Evolutionary conservation across 192 early-diverging fungal species (phyloP), one percentile per base, ranked within the genome.

Genomic region (Umbelopsis isabellina): DNA sequence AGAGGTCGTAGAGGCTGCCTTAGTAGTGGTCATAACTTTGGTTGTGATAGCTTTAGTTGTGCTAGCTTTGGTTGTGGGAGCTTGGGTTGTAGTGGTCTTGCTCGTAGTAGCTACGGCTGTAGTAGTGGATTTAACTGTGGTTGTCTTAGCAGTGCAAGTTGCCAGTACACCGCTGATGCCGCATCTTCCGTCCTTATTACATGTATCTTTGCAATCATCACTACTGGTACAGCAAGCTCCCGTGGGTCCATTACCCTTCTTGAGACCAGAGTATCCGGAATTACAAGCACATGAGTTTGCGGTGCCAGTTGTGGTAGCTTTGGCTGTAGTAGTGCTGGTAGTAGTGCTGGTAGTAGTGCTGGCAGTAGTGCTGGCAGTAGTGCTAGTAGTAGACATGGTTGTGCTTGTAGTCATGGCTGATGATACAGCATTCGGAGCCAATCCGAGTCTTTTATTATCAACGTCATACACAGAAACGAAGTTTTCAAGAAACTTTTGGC

Each of bases 231-330:
- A 22, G 49, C 49, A 50, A 50, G 49, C 2, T 22, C 49, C 49
- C 2, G 49, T 50, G 18, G 49, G 20, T 22, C 20, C 27, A 30
- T 30, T 30, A 30, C 27, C 27, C 27, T 30, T 30, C 27, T 30
- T 30, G 27, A 30, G 27, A 2, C 27, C 23, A 6, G 49, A 8
- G n/a, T 3, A 22, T 50, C 20, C 49, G 18, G 49, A n/a, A 50
- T 8, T 50, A 4, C 49, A 22, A 11, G 44, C 67, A 41, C 35
- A 48, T 5, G 30, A 66, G 49, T 61, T 47, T 11, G 71, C 25
- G 66, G 65, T 15, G 27, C 23, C 52, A 18, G 35, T 69, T 21
- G 68, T 45, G 37, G 68, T 46, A n/a, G 49, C 45, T 2, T 27
- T 52, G 67, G 67, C 30, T 33, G 49, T 68, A 27, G 67, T 4